Percentiles rank a stretch among this genome's conserved stretches.
Evolutionary conservation across 2,329 filamentous ascomycete species (phyloP).

Genomic region (Hypoxylon sp.): DNA sequence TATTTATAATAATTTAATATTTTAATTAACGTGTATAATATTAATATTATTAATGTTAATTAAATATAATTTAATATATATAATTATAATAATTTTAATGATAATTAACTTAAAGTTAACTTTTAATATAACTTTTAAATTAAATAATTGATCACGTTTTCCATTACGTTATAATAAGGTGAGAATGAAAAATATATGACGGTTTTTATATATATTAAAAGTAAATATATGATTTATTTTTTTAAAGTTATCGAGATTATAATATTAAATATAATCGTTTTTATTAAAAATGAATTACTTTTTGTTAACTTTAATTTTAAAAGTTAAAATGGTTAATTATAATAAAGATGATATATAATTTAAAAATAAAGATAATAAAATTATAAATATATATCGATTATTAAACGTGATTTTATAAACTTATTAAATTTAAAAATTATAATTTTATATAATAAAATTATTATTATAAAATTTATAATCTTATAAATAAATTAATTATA

Average conservation of each 20-base stretch:
- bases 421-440: not conserved
- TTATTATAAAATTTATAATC: not conserved
- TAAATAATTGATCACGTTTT: not conserved
- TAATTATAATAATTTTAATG: too few species aligned
- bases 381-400: not conserved
- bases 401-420: not conserved
- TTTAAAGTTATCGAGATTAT: not conserved
- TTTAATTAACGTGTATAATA: not conserved
- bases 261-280: slow-evolving; percentile 2
- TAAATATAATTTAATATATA: too few species aligned
- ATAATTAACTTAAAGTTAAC: not conserved
- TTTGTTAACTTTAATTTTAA: not conserved
- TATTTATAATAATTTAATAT: slow-evolving; percentile 3
- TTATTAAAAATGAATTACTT: not conserved
- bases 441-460: not conserved
- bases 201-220: not conserved
- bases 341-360: not conserved
- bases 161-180: not conserved
- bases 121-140: not conserved
- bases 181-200: slow-evolving; percentile 1
- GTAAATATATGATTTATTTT: not conserved
- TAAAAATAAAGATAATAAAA: not conserved
- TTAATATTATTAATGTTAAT: not conserved
- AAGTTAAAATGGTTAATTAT: not conserved
- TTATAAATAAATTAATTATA: slow-evolving; percentile 4